These are phyloP conservation scores for Trichaptum fuscoviolaceum DNA, from an alignment of 768 basidiomycete genomes.

Conservation along the genomic window DNA sequence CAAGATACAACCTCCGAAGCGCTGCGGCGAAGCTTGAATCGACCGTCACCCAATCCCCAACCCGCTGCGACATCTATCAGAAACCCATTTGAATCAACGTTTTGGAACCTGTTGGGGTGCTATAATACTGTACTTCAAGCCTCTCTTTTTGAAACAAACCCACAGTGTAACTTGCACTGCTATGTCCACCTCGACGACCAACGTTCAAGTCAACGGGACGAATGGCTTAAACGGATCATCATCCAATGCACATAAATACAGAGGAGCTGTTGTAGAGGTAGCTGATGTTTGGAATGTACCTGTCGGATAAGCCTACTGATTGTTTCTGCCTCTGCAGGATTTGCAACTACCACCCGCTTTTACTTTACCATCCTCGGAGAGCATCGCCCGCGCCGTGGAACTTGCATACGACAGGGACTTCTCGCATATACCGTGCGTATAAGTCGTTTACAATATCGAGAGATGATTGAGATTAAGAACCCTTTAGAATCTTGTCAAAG, in stretches of 20 bases:
- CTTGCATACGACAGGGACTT: conserved; percentile 93
- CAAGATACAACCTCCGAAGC: too few species aligned
- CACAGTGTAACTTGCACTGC: not conserved
- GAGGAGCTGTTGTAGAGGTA: conserved; percentile 90
- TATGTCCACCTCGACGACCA: not conserved
- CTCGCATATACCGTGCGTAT: conserved; percentile 77
- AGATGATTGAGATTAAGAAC: not conserved
- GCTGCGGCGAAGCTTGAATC: not conserved
- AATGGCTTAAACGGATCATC: not conserved
- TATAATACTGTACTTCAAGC: not conserved
- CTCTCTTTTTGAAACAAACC: not conserved
- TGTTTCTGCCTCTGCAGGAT: conserved; percentile 41
- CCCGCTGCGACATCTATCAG: not conserved
- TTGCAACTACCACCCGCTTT: conserved; percentile 86
- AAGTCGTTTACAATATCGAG: not conserved
- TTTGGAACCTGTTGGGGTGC: not conserved
- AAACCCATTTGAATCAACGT: not conserved
- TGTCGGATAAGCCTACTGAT: conserved; percentile 4
- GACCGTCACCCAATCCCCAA: not conserved
- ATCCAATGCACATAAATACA: conserved; percentile 47
- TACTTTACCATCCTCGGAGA: conserved; percentile 64
- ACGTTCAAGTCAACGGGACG: not conserved
- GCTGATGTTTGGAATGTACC: conserved; percentile 10
- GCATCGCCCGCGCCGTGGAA: conserved; percentile 72
- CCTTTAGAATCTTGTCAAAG: conserved; percentile 64